These are phyloP conservation scores for Coniella lustricola DNA, from an alignment of 2,329 filamentous ascomycete genomes.

Conservation along the genomic window DNA sequence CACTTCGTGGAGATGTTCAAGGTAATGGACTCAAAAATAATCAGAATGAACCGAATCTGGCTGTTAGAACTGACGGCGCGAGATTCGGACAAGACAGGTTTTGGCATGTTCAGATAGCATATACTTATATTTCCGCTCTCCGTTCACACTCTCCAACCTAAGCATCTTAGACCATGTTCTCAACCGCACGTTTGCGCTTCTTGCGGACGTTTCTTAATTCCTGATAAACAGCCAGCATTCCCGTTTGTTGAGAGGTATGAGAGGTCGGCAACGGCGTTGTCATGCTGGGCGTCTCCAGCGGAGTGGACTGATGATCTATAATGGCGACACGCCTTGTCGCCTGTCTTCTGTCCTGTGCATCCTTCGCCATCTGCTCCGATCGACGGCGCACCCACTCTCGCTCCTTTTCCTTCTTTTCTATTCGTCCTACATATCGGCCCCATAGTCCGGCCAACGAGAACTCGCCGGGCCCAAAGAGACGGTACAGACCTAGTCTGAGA, in stretches of 20 bases:
- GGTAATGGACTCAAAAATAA: too few relatives aligned
- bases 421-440: not conserved
- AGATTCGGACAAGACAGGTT: too few relatives aligned
- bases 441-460: not conserved
- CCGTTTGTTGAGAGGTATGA: constrained; percentile 1
- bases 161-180: not conserved
- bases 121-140: too few relatives aligned
- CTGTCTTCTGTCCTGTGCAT: constrained; percentile 11
- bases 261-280: not conserved
- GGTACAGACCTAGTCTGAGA: constrained; percentile 15
- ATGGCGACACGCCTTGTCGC: constrained; percentile 6
- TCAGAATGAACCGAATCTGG: too few relatives aligned
- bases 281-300: constrained; percentile 5
- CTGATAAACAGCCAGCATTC: constrained; percentile 14
- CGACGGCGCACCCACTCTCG: constrained; percentile 12
- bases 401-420: constrained; percentile 7
- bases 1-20: too few relatives aligned
- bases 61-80: too few relatives aligned
- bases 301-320: not conserved
- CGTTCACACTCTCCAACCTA: too few relatives aligned
- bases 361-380: constrained; percentile 13
- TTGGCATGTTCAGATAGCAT: too few relatives aligned
- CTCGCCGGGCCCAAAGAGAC: constrained; percentile 9
- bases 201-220: not conserved
- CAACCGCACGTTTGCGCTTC: not conserved